A percentile compares a stretch with the other conserved stretches of the same genome.
phyloP scores from a whole-genome alignment of 163 green algal genomes.

The Volvox carteri region DNA sequence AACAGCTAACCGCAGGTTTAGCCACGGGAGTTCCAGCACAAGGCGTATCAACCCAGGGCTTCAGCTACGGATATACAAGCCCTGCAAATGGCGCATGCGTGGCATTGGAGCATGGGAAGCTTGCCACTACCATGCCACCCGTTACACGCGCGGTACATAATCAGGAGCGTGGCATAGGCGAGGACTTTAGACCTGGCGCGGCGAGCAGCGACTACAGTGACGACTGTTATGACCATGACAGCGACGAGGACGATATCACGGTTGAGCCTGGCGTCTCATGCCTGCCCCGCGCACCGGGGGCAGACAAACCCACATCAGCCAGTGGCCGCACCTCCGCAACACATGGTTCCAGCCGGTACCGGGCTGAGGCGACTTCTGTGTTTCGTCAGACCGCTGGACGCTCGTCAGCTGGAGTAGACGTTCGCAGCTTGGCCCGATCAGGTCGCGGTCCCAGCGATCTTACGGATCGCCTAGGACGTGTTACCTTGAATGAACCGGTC shows the following conservation, averaged over 20 bases:
- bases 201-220: slow-evolving; percentile 6
- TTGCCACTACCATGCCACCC: background rate
- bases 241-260: background rate
- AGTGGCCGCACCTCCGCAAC: background rate
- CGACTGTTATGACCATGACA: slow-evolving; percentile 16
- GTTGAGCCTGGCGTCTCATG: background rate
- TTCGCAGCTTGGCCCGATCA: background rate
- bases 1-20: background rate
- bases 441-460: background rate
- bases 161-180: background rate
- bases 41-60: background rate
- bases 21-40: background rate
- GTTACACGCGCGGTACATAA: background rate
- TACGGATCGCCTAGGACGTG: background rate
- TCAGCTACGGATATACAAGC: slow-evolving; percentile 21
- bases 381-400: background rate
- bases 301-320: background rate
- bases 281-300: background rate
- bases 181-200: background rate
- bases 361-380: background rate
- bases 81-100: background rate
- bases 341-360: background rate
- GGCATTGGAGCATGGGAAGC: background rate
- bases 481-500: background rate
- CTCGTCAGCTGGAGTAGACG: background rate